phyloP scores from a whole-genome alignment of 1,139 yeast genomes.

The Suhomyces atakaporum region DNA sequence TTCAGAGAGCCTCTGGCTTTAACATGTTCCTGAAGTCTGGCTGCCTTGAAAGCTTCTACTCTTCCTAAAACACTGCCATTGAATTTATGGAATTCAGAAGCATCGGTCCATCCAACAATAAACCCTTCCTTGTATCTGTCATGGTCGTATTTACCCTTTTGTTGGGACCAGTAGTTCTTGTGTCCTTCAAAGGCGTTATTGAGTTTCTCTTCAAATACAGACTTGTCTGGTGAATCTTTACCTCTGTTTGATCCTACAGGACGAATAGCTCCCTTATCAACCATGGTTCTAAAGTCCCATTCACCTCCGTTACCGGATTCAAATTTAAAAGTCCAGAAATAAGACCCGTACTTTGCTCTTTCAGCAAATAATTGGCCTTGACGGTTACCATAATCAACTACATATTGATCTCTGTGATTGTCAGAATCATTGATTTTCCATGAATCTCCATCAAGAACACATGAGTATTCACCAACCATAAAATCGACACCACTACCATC shows the following conservation, averaged over 20 bases:
- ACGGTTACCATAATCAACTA: slow-evolving; percentile 40
- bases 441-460: slow-evolving; percentile 74
- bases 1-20: slow-evolving; percentile 54
- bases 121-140: slow-evolving; percentile 81
- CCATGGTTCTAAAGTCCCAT: slow-evolving; percentile 89
- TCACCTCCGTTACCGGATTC: slow-evolving; percentile 91
- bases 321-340: slow-evolving; percentile 91
- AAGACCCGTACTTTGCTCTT: slow-evolving; percentile 68
- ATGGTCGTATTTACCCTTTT: slow-evolving; percentile 70
- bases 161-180: slow-evolving; percentile 65
- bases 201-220: slow-evolving; percentile 44
- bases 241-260: slow-evolving; percentile 27
- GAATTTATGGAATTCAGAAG: slow-evolving; percentile 63
- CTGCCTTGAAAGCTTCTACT: slow-evolving; percentile 61
- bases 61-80: slow-evolving; percentile 77
- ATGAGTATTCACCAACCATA: slow-evolving; percentile 86
- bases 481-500: slow-evolving; percentile 61
- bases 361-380: slow-evolving; percentile 47
- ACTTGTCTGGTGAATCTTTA: slow-evolving; percentile 36
- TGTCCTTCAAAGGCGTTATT: slow-evolving; percentile 50
- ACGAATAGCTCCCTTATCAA: slow-evolving; percentile 59
- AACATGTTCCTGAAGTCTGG: slow-evolving; percentile 57
- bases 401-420: slow-evolving; percentile 37
- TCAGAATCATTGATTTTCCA: slow-evolving; percentile 65
- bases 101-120: slow-evolving; percentile 71